Percentiles rank a stretch among this genome's conserved stretches.
These are phyloP conservation scores for Coemansia sp. DNA, from an alignment of 192 early-diverging fungal genomes.

Conservation along the genomic window DNA sequence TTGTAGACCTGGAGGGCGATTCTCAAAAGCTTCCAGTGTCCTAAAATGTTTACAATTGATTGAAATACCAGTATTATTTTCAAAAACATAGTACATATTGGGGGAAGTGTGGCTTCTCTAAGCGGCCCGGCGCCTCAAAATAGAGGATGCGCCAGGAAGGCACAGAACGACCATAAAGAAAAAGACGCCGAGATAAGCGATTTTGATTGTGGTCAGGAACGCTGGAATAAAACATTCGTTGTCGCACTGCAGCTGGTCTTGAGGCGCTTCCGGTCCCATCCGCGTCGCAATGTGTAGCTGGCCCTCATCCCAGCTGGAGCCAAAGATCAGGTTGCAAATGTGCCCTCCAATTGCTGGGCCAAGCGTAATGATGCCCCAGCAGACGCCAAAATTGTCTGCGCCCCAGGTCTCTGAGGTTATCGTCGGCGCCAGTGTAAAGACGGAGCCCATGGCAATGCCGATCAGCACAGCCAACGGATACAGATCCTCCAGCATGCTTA, in stretches of 20 bases:
- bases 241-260: conserved; percentile 28
- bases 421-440: conserved; percentile 51
- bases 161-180: conserved; percentile 38
- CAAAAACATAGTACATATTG: not conserved
- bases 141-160: conserved; percentile 19
- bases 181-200: conserved; percentile 27
- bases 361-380: conserved; percentile 61
- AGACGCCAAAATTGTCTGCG: conserved; percentile 52
- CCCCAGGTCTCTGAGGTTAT: conserved; percentile 55
- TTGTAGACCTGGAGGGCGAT: not conserved
- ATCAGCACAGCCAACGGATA: conserved; percentile 34
- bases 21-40: not conserved
- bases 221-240: conserved; percentile 46
- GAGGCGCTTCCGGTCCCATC: conserved; percentile 10
- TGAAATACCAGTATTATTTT: not conserved
- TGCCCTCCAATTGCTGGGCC: conserved; percentile 65
- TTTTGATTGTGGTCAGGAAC: conserved; percentile 31
- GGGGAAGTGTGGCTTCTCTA: not conserved
- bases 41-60: too few species aligned
- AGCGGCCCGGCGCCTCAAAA: conserved; percentile 8
- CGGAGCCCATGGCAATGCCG: conserved; percentile 49
- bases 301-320: conserved; percentile 57
- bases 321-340: conserved; percentile 63
- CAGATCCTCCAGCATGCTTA: conserved; percentile 31
- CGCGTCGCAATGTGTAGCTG: conserved; percentile 18